Evolutionary conservation across 169 alveolate species (phyloP).

Genomic region (Plasmodium vivax): DNA sequence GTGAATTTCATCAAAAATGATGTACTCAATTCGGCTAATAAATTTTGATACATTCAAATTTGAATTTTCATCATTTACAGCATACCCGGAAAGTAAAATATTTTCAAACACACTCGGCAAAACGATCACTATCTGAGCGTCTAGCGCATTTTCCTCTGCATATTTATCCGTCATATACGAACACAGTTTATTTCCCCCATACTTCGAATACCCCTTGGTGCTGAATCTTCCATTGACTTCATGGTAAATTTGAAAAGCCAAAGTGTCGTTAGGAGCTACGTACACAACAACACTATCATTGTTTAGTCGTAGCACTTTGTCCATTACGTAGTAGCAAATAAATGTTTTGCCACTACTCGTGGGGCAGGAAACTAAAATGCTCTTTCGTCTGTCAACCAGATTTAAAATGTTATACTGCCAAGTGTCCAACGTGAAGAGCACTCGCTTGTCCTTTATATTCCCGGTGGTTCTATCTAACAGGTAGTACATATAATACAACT

Average conservation of each 20-base stretch:
- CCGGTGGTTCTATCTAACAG: conserved; percentile 89
- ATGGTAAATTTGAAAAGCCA: conserved; percentile 91
- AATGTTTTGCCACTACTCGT: conserved; percentile 94
- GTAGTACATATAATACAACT: conserved; percentile 88
- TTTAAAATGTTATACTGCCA: conserved; percentile 92
- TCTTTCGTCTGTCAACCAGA: conserved; percentile 86
- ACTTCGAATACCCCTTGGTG: conserved; percentile 87
- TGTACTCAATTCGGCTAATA: conserved; percentile 86
- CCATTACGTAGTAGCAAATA: conserved; percentile 94
- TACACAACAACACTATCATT: conserved; percentile 91
- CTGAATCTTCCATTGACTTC: conserved; percentile 93
- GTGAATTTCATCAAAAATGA: conserved; percentile 92
- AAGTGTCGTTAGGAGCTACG: conserved; percentile 92
- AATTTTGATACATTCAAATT: conserved; percentile 63
- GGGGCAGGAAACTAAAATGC: conserved; percentile 90
- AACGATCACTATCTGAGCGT: conserved; percentile 90
- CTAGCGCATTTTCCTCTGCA: conserved; percentile 85
- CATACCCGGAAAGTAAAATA: conserved; percentile 85
- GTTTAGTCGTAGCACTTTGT: conserved; percentile 87
- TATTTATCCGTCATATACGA: conserved; percentile 82
- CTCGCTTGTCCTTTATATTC: conserved; percentile 89
- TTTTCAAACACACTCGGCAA: conserved; percentile 91
- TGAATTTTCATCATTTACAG: conserved; percentile 77
- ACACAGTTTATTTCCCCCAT: conserved; percentile 76
- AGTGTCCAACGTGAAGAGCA: conserved; percentile 91